Base-by-base conservation (phyloP, 2,329 filamentous ascomycete genomes). In the Dactylella cylindrospora region DNA sequence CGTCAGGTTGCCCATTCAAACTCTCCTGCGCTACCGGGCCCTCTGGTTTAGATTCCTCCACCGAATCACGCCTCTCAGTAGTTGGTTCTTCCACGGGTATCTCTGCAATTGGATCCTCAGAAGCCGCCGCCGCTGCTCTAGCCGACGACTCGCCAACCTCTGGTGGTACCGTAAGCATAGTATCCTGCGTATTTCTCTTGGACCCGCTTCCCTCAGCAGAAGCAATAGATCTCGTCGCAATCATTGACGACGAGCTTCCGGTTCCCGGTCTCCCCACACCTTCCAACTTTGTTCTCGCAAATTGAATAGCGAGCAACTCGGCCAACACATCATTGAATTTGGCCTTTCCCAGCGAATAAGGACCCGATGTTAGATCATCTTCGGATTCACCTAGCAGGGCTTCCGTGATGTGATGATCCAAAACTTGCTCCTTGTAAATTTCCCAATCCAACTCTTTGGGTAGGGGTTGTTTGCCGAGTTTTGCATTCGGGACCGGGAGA, bases 311-410 rank as follows among this genome's bases (percentile, higher is more conserved):
- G 2, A 53, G 15, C 7, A 61, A 23, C 31, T 61, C 55, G 44
- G 47, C 40, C 55, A 61, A 61, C 55, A 53, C 55, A 61, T 61
- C 47, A 29, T 61, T 46, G 55, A 47, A 61, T 20, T 49, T 52
- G 17, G 47, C 46, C 15, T 41, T 61, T 35, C 20, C 36, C 19
- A 47, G 17, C 9, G 40, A 52, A 28, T 36, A 52, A 20, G 55
- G 55, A 3, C 55, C 41, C 12, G 28, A 51, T 13, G 33, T 41
- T 10, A 61, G 41, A 17, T 61, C 47, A 19, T 53, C 55, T 33
- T 52, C 55, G 29, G 35, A 46, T 13, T 61, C 55, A 12, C 55
- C 55, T 13, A 61, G 46, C 23, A 46, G 46, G 28, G 33, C 40
- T 31, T 45, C 47, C n/a, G 47, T 41, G 8, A 61, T 52, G 35